Percentiles rank a stretch among this genome's conserved stretches.
phyloP scores from a whole-genome alignment of 2,329 filamentous ascomycete species.

The Ceratocystis destructans region DNA sequence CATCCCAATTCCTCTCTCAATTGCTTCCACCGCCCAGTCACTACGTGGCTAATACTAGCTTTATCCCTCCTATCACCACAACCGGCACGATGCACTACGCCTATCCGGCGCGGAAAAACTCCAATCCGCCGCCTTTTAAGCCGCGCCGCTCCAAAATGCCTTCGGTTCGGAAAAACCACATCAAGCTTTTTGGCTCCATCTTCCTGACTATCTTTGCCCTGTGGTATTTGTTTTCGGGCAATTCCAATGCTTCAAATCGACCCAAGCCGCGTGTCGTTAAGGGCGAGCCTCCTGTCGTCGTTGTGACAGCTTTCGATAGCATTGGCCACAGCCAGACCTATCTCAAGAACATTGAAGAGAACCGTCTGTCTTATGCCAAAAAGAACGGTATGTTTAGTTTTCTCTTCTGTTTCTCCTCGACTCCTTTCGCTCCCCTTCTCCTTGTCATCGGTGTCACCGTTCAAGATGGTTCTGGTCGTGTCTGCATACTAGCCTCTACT shows the following conservation, averaged over 20 bases:
- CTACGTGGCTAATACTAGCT: not conserved
- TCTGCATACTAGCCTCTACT: not conserved
- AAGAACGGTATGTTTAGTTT: slow-evolving; percentile 55
- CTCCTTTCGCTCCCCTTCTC: not conserved
- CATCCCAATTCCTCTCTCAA: not conserved
- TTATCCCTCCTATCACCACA: not conserved
- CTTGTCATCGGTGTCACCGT: not conserved
- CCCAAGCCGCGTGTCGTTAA: slow-evolving; percentile 18
- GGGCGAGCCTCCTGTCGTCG: slow-evolving; percentile 51
- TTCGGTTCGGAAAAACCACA: slow-evolving; percentile 45
- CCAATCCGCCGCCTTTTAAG: slow-evolving; percentile 58
- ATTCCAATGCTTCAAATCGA: slow-evolving; percentile 13
- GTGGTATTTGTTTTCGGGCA: slow-evolving; percentile 44
- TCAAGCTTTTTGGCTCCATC: slow-evolving; percentile 44
- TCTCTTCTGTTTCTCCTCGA: not conserved
- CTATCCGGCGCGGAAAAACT: slow-evolving; percentile 72
- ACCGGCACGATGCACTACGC: slow-evolving; percentile 66
- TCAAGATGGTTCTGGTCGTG: not conserved
- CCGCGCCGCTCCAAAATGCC: slow-evolving; percentile 43
- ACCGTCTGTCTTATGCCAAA: slow-evolving; percentile 70
- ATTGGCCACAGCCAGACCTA: slow-evolving; percentile 41
- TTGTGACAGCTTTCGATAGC: slow-evolving; percentile 70
- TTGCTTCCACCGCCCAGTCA: not conserved
- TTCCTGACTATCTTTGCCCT: slow-evolving; percentile 42
- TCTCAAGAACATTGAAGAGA: slow-evolving; percentile 60